Percentiles rank a stretch among this genome's conserved stretches.
phyloP scores from a whole-genome alignment of 1,284 basidiomycete genomes.

The Cystobasidiaceae sp. region DNA sequence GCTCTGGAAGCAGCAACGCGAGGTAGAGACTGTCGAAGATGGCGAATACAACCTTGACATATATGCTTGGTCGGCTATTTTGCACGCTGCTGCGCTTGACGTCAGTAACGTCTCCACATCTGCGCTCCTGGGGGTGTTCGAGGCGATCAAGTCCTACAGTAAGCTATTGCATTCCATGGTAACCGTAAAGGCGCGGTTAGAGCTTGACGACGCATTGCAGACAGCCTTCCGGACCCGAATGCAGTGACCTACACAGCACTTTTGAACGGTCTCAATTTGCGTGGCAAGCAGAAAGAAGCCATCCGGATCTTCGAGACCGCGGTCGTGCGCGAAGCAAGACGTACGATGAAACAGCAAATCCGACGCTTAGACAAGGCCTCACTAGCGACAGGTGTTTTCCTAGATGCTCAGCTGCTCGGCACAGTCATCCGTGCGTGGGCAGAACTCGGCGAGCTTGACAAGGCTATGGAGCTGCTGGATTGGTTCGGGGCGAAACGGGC shows the following conservation, averaged over 20 bases:
- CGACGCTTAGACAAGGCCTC: neutral
- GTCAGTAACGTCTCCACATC: neutral
- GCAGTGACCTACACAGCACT: constrained; percentile 15
- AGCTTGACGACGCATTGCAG: no score
- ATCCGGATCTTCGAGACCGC: constrained; percentile 1
- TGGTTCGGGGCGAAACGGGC: no score
- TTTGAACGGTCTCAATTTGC: neutral
- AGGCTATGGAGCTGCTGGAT: neutral
- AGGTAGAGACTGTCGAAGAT: no score
- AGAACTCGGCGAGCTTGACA: neutral
- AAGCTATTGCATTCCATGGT: neutral
- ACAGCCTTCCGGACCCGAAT: constrained; percentile 3
- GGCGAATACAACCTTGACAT: constrained; percentile 5
- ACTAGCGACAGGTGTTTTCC: neutral
- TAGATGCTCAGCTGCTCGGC: neutral
- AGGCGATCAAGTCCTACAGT: neutral
- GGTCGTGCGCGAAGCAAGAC: neutral
- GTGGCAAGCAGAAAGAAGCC: constrained; percentile 2
- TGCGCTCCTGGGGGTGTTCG: neutral
- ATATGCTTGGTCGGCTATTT: constrained; percentile 20
- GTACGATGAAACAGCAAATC: no score
- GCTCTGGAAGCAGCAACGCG: neutral
- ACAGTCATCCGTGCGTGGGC: neutral
- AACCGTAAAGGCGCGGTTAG: no score
- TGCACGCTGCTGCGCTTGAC: constrained; percentile 4